Conservation (phyloP, 768 basidiomycete genomes). For the Xerocomus spinulosus region DNA sequence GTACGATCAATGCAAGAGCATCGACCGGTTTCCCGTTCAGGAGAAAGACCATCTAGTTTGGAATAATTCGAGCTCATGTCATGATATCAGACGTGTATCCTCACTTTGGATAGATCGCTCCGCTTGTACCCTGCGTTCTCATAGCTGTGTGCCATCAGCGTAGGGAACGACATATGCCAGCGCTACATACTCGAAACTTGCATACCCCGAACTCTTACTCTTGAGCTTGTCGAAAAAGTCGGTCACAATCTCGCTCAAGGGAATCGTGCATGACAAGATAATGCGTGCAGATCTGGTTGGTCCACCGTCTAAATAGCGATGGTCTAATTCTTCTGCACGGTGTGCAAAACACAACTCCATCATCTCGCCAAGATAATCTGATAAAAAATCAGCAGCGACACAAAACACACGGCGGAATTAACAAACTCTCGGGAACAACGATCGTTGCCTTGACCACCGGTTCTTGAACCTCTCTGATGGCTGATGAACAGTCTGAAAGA, state of each 20-base stretch:
- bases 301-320: constrained; percentile 73
- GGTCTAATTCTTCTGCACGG: constrained; percentile 78
- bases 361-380: constrained; percentile 93
- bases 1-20: constrained; percentile 88
- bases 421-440: constrained; percentile 84
- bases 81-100: not conserved
- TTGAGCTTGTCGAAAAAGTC: constrained; percentile 96
- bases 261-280: constrained; percentile 79
- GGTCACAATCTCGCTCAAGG: constrained; percentile 88
- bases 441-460: constrained; percentile 92
- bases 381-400: not conserved
- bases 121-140: constrained; percentile 87
- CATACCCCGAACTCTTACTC: constrained; percentile 85
- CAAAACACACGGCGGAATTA: not conserved
- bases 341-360: constrained; percentile 90
- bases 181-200: constrained; percentile 77
- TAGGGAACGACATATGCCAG: not conserved
- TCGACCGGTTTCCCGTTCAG: constrained; percentile 89
- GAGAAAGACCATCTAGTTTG: constrained; percentile 77
- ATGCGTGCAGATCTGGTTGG: constrained; percentile 47
- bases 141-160: constrained; percentile 53
- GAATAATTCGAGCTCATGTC: not conserved
- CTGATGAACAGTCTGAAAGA: constrained; percentile 50
- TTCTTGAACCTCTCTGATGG: constrained; percentile 78
- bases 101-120: constrained; percentile 80